These are phyloP conservation scores for Lipomyces yamanashiensis DNA, from an alignment of 805 yeast species.

Conservation along the genomic window DNA sequence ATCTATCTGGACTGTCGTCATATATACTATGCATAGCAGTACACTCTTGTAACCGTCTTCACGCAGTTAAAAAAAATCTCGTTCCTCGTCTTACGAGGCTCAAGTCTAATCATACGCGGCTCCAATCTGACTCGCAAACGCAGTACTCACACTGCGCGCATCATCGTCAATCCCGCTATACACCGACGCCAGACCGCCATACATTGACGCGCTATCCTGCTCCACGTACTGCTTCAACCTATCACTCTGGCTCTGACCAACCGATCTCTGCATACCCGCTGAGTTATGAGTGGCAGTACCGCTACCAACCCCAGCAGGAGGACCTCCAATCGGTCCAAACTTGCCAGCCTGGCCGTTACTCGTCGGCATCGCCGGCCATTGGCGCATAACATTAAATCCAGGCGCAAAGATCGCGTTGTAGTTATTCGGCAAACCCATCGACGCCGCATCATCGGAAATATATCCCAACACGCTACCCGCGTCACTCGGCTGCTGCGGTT, in stretches of 20 bases:
- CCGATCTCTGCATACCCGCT: not conserved
- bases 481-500: constrained; percentile 37
- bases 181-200: constrained; percentile 28
- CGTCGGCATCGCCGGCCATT: constrained; percentile 21
- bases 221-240: constrained; percentile 37
- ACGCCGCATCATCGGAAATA: constrained; percentile 41
- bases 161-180: constrained; percentile 37
- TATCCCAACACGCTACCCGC: constrained; percentile 50
- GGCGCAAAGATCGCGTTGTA: constrained; percentile 33
- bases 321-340: constrained; percentile 24
- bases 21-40: too few species aligned
- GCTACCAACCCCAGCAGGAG: not conserved
- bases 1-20: too few species aligned
- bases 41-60: too few species aligned
- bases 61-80: too few species aligned
- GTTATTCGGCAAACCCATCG: constrained; percentile 12
- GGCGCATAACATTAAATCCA: constrained; percentile 24
- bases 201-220: constrained; percentile 27
- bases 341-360: not conserved
- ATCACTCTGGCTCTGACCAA: constrained; percentile 36
- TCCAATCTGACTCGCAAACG: constrained; percentile 40
- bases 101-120: constrained; percentile 13
- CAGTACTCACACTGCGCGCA: constrained; percentile 36
- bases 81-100: not conserved
- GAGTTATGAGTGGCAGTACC: too few species aligned